These are phyloP conservation scores for Sisymbrium irio DNA, from an alignment of 345 rosid genomes.

Conservation along the genomic window DNA sequence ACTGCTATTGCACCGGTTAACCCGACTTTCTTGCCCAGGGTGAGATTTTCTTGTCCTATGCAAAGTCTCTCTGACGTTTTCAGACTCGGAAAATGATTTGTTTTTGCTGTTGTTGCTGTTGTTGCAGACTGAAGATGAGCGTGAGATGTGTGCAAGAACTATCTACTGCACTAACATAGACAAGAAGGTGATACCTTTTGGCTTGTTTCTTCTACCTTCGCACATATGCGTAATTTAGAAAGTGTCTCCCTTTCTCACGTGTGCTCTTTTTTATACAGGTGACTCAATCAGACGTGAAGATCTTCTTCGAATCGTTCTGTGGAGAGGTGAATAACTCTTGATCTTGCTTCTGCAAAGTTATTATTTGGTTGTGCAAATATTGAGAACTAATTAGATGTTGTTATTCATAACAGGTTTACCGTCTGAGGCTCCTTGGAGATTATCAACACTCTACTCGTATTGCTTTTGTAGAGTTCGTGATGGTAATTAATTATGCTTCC, in stretches of 20 bases:
- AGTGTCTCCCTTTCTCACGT: background rate
- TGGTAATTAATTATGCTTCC: slow-evolving; percentile 41
- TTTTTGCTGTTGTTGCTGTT: background rate
- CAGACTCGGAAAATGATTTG: slow-evolving; percentile 1
- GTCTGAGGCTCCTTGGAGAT: slow-evolving; percentile 79
- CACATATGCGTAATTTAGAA: background rate
- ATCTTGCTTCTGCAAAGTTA: background rate
- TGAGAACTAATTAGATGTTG: slow-evolving; percentile 11
- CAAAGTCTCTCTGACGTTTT: background rate
- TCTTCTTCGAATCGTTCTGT: slow-evolving; percentile 66
- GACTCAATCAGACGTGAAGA: slow-evolving; percentile 65
- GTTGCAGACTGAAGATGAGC: slow-evolving; percentile 80
- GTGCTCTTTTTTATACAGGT: slow-evolving; percentile 40
- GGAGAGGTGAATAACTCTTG: slow-evolving; percentile 54
- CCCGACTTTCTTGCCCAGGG: slow-evolving; percentile 95
- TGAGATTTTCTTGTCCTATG: slow-evolving; percentile 26
- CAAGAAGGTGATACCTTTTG: slow-evolving; percentile 89
- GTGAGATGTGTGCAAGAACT: slow-evolving; percentile 93
- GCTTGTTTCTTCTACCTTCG: background rate
- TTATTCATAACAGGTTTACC: slow-evolving; percentile 56
- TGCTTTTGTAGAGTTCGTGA: slow-evolving; percentile 78
- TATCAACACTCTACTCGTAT: slow-evolving; percentile 82
- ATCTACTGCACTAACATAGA: slow-evolving; percentile 94
- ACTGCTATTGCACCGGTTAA: slow-evolving; percentile 98
- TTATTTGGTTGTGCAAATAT: background rate